A percentile compares a stretch with the other conserved stretches of the same genome.
Evolutionary conservation across 2,329 filamentous ascomycete genomes (phyloP).

Genomic region (Epichloe baconii): DNA sequence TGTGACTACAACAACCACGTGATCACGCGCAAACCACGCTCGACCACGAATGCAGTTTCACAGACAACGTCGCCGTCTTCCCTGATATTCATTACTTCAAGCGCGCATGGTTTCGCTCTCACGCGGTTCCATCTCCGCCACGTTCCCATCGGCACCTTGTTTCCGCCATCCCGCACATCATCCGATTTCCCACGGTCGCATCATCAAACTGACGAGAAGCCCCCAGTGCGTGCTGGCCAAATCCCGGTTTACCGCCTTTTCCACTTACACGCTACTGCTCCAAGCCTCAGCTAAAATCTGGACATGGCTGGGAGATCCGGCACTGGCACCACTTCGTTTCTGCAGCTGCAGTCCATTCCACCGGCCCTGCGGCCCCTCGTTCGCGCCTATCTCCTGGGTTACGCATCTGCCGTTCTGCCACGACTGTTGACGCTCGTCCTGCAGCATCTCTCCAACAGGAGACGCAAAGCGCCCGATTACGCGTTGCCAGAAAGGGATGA

Average conservation of each 20-base stretch:
- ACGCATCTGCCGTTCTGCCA: constrained; percentile 44
- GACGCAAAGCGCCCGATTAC: constrained; percentile 15
- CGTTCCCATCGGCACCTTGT: neutral
- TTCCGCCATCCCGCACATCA: neutral
- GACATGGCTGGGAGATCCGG: neutral
- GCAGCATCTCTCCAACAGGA: constrained; percentile 31
- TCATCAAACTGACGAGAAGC: no score
- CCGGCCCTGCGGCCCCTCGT: constrained; percentile 40
- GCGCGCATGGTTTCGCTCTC: no score
- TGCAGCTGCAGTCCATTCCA: constrained; percentile 26
- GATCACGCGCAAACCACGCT: no score
- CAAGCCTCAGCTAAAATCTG: neutral
- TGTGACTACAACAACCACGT: no score
- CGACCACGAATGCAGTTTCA: no score
- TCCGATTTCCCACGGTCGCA: neutral
- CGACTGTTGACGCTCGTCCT: constrained; percentile 41
- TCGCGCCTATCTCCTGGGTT: constrained; percentile 47
- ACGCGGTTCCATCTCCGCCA: neutral
- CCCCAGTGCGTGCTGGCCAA: neutral
- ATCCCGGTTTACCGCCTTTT: neutral
- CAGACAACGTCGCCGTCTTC: no score
- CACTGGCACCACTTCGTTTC: neutral
- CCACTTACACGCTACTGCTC: neutral
- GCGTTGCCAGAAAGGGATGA: constrained; percentile 15
- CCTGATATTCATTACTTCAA: no score